These are phyloP conservation scores for Scutellaria baicalensis DNA, from an alignment of 257 asterid genomes.

Conservation along the genomic window DNA sequence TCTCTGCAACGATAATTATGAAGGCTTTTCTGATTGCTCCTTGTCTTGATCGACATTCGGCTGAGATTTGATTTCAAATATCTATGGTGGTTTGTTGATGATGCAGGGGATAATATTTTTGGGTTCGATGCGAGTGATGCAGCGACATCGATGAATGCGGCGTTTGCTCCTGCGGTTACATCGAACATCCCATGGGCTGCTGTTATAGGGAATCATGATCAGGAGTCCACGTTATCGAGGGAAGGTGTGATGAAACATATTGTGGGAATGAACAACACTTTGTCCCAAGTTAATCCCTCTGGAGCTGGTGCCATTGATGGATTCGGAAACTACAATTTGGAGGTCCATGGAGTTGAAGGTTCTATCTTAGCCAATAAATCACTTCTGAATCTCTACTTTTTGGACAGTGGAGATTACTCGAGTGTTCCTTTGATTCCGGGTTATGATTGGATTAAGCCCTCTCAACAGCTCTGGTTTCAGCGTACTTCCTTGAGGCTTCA, in stretches of 20 bases:
- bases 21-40: too few species aligned
- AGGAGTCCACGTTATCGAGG: constrained; percentile 72
- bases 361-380: constrained; percentile 62
- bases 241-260: constrained; percentile 74
- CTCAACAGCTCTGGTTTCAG: constrained; percentile 91
- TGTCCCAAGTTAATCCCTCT: constrained; percentile 63
- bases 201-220: constrained; percentile 92
- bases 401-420: constrained; percentile 94
- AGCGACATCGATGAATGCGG: constrained; percentile 65
- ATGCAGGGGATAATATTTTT: constrained; percentile 80
- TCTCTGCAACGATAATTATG: background rate
- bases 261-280: constrained; percentile 64
- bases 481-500: constrained; percentile 53
- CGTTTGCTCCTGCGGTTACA: constrained; percentile 72
- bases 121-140: constrained; percentile 75
- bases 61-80: background rate
- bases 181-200: constrained; percentile 91
- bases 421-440: constrained; percentile 73
- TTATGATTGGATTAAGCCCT: constrained; percentile 88
- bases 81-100: background rate
- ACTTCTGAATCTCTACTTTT: constrained; percentile 70
- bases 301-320: constrained; percentile 59
- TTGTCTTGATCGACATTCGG: background rate
- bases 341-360: constrained; percentile 59
- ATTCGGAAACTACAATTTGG: constrained; percentile 84